These are phyloP conservation scores for Boletales sp. DNA, from an alignment of 768 basidiomycete species.

Conservation along the genomic window DNA sequence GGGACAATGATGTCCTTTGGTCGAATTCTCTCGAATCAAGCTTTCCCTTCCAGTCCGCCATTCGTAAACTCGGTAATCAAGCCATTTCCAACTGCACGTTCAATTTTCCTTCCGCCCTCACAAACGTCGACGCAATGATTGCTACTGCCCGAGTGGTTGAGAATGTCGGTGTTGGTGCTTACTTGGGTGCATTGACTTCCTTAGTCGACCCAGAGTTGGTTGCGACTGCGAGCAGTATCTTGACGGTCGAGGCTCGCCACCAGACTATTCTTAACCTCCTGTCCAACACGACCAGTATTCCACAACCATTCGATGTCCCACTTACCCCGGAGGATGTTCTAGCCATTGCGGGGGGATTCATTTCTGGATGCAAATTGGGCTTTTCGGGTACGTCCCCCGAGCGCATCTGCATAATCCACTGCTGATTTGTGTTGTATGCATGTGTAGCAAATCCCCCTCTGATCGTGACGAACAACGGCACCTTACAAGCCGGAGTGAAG, in stretches of 20 bases:
- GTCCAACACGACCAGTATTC: conserved; percentile 52
- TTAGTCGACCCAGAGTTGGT: conserved; percentile 58
- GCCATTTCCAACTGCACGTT: conserved; percentile 62
- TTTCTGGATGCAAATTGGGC: conserved; percentile 64
- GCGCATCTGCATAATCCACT: neutral
- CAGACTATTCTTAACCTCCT: conserved; percentile 74
- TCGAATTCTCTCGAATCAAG: neutral
- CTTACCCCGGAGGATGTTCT: conserved; percentile 69
- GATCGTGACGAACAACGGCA: conserved; percentile 59
- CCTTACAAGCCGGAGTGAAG: conserved; percentile 52
- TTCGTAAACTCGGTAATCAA: conserved; percentile 50
- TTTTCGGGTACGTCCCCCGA: conserved; percentile 41
- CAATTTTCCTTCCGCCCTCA: conserved; percentile 60
- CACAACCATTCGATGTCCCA: conserved; percentile 69
- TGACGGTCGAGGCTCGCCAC: conserved; percentile 83
- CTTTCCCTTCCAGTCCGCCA: conserved; percentile 33
- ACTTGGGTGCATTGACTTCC: conserved; percentile 69
- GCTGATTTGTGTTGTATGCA: neutral
- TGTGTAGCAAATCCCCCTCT: conserved; percentile 55
- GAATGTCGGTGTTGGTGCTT: conserved; percentile 70
- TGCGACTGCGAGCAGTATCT: conserved; percentile 65
- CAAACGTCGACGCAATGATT: conserved; percentile 66
- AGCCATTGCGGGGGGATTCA: conserved; percentile 63
- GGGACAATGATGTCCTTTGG: no score
- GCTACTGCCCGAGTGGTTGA: conserved; percentile 72